Base-by-base conservation (phyloP, 331 rosid genomes). In the Cydonia oblonga region DNA sequence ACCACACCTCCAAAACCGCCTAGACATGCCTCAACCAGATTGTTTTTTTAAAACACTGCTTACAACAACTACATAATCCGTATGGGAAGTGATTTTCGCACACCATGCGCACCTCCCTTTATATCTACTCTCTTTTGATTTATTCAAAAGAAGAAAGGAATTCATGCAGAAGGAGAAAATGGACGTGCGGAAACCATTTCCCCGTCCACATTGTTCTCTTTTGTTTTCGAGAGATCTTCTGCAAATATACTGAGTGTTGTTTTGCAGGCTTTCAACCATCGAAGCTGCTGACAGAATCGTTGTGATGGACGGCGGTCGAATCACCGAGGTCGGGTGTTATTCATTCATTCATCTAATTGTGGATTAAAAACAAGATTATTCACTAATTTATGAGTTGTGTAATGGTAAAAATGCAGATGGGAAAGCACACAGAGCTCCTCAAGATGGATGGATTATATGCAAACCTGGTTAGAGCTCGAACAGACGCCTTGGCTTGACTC, bases 261-360 rank as follows among this genome's bases (percentile, higher is more conserved):
- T 78, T 80, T 60, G 64, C 90, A 91, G 98, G 92, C 96, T 93
- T 77, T 93, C 98, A 70, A 93, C 98, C 46, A 88, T 91, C 64
- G 93, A 91, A 86, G 96, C 96, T 6, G 96, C 97, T 53, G 98
- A 93, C 81, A 82, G 95, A 80, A 93, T 93, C 61, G 88, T 93
- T 70, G 98, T 89, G n/a, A 87, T 93, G 97, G 96, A 89, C 71
- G 76, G 80, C 20, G 98, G 98, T 77, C 83, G 73, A 54, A 76
- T 89, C 64, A 89, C 91, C 20, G 97, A 93, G 97, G 98, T 93
- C 79, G 89, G 96, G 84, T 8, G 26, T 32, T 6, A 3, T n/a
- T 11, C 7, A 8, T 69, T 19, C 20, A 18, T 26, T n/a, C n/a
- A n/a, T n/a, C 23, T 52, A 19, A 10, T 72, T 13, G 68, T 60